Conservation (phyloP, 352 stramenopile genomes). For the Globisporangium paddicum region DNA sequence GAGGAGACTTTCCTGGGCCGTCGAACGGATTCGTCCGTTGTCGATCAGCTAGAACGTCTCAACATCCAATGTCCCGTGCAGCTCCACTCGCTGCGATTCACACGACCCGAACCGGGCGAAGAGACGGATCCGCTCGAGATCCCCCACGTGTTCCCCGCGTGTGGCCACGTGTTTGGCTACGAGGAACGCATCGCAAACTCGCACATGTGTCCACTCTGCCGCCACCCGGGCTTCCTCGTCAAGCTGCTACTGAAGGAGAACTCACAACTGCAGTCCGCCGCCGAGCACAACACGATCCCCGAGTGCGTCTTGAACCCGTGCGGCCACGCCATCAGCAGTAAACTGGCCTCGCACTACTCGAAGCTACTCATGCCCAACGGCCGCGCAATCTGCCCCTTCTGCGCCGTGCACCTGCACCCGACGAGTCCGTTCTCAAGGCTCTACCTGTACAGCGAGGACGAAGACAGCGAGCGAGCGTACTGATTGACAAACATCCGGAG, state of each 20-base stretch:
- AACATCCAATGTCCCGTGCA: slow-evolving; percentile 80
- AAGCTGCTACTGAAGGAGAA: slow-evolving; percentile 73
- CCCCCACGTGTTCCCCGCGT: slow-evolving; percentile 70
- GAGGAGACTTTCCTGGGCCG: slow-evolving; percentile 9
- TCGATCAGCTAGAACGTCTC: slow-evolving; percentile 56
- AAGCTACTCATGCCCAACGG: slow-evolving; percentile 68
- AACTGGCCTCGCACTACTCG: slow-evolving; percentile 58
- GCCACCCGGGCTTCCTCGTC: slow-evolving; percentile 56
- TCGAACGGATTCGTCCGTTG: slow-evolving; percentile 36
- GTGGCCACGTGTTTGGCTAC: slow-evolving; percentile 78
- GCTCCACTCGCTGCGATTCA: slow-evolving; percentile 63
- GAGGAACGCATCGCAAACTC: slow-evolving; percentile 59
- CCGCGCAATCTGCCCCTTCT: slow-evolving; percentile 76
- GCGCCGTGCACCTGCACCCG: slow-evolving; percentile 61
- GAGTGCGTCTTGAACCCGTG: slow-evolving; percentile 83
- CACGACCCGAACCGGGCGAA: slow-evolving; percentile 27
- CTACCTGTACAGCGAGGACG: slow-evolving; percentile 72
- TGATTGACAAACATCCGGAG: neutral
- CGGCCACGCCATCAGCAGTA: slow-evolving; percentile 69
- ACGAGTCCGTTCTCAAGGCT: slow-evolving; percentile 64
- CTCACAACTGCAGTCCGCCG: slow-evolving; percentile 53
- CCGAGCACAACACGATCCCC: slow-evolving; percentile 54
- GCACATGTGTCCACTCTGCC: slow-evolving; percentile 63
- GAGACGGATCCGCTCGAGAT: slow-evolving; percentile 48
- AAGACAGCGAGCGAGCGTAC: slow-evolving; percentile 24